Evolutionary conservation across 2,329 filamentous ascomycete genomes (phyloP), one percentile per base, ranked within the genome.

Genomic region (Sporothrix brunneoviolacea): DNA sequence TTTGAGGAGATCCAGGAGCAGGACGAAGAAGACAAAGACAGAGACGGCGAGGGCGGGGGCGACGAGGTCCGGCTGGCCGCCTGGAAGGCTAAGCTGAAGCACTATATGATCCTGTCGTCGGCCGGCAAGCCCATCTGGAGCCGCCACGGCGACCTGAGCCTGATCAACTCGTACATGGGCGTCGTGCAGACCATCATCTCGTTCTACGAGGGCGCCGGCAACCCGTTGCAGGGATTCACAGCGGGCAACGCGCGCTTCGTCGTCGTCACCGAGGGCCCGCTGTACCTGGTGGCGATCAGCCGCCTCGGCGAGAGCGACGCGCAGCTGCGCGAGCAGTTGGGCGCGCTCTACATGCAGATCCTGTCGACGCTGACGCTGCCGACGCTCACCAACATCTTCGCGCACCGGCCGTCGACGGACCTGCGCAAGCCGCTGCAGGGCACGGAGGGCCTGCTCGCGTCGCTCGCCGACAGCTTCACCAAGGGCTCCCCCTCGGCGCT

Each of bases 91-190:
- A 97, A 97, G 70, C 76, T 91, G 55, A 98, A 98, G 68, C 93
- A 98, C 68, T 98, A 95, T 66, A 82, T 98, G 68, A 95, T 98
- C 60, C 73, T 98, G 2, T 97, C 93, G 3, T 91, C 90, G 13
- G 91, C 94, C 9, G 93, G 93, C 18, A 98, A 98, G 65, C 94
- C 93, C 10, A 94, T 98, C 43, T 98, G 91, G 75, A 97, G 90
- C 62, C 81, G 94, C 43, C 91, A 98, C 64, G 93, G 94, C 36
- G 89, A 96, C 59, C 78, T 95, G 57, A 83, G 85, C 49, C 73
- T 97, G 38, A 89, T 97, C 63, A 95, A 94, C 60, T 86, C 87
- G 45, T 96, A 93, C 60, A 91, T 97, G 65, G 93, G 93, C 36
- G 85, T 98, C 16, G 84, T 96, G 2, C 93, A 97, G 65, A 98